phyloP scores from a whole-genome alignment of 1,139 yeast species.

The Torulaspora globosa region DNA sequence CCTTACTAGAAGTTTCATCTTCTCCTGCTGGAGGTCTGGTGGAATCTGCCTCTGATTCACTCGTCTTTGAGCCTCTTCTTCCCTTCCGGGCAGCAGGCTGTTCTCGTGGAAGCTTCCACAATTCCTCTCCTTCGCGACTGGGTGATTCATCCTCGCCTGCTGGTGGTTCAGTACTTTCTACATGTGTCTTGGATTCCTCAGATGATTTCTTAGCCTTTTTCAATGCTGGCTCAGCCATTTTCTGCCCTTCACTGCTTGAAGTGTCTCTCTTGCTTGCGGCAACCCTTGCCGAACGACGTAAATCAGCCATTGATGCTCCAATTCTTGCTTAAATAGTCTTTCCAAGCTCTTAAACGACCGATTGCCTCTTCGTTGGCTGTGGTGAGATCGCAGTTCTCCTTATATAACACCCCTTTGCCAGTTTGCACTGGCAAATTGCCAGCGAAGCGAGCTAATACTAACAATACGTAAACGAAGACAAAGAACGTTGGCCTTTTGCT shows the following conservation, averaged over 20 bases:
- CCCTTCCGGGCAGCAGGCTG: constrained; percentile 1
- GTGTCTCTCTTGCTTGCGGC: constrained; percentile 31
- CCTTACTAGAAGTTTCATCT: neutral
- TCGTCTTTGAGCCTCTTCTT: constrained; percentile 1
- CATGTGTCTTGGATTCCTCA: no score
- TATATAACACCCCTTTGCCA: constrained; percentile 5
- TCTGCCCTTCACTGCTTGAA: constrained; percentile 6
- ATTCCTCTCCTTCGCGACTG: neutral
- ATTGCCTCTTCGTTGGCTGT: neutral
- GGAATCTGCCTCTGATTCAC: neutral
- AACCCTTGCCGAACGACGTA: constrained; percentile 53
- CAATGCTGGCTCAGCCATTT: constrained; percentile 9
- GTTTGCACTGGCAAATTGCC: constrained; percentile 3
- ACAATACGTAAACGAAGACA: constrained; percentile 1
- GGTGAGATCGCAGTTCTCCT: neutral
- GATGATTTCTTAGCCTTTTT: constrained; percentile 6
- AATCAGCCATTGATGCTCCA: constrained; percentile 42
- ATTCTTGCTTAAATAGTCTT: neutral
- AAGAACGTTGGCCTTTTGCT: neutral
- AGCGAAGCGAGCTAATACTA: constrained; percentile 5
- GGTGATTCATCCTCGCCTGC: constrained; percentile 5
- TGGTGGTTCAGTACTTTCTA: constrained; percentile 2
- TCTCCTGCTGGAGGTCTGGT: constrained; percentile 4
- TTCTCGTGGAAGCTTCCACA: constrained; percentile 1
- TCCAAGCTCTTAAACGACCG: neutral